These are phyloP conservation scores for Micractinium conductrix DNA, from an alignment of 139 green algal genomes.

Conservation along the genomic window DNA sequence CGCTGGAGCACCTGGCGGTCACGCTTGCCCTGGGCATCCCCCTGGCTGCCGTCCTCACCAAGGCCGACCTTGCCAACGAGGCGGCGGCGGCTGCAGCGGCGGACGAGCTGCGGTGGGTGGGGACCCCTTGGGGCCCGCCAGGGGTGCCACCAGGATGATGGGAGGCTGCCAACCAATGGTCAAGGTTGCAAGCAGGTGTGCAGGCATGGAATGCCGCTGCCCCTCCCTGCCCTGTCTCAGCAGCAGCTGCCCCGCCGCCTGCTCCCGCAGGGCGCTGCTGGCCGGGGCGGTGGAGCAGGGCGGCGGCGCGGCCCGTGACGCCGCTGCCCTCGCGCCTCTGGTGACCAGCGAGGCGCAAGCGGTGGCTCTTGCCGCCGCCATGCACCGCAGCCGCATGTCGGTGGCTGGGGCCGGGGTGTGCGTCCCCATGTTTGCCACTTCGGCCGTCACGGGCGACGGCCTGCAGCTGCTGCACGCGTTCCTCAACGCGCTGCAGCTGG, in stretches of 20 bases:
- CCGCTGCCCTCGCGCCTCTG: conserved; percentile 12
- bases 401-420: not conserved
- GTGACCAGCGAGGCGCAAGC: conserved; percentile 31
- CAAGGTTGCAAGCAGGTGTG: not conserved
- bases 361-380: conserved; percentile 5
- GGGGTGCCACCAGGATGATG: no score
- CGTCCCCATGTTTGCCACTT: conserved; percentile 75
- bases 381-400: conserved; percentile 15
- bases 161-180: no score
- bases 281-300: conserved; percentile 9
- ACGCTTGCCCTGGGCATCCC: conserved; percentile 81
- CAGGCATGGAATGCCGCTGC: not conserved
- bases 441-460: conserved; percentile 65
- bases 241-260: no score
- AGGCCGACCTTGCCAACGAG: conserved; percentile 55
- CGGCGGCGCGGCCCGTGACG: not conserved
- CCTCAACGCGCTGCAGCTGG: conserved; percentile 59
- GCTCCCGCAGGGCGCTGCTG: conserved; percentile 25
- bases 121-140: no score
- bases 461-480: conserved; percentile 78
- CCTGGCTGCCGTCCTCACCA: conserved; percentile 78
- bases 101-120: conserved; percentile 15
- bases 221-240: no score
- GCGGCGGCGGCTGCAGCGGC: conserved; percentile 11
- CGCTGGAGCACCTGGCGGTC: conserved; percentile 77